Conservation (phyloP, 2,329 filamentous ascomycete genomes). For the Hyphodiscus sp. region DNA sequence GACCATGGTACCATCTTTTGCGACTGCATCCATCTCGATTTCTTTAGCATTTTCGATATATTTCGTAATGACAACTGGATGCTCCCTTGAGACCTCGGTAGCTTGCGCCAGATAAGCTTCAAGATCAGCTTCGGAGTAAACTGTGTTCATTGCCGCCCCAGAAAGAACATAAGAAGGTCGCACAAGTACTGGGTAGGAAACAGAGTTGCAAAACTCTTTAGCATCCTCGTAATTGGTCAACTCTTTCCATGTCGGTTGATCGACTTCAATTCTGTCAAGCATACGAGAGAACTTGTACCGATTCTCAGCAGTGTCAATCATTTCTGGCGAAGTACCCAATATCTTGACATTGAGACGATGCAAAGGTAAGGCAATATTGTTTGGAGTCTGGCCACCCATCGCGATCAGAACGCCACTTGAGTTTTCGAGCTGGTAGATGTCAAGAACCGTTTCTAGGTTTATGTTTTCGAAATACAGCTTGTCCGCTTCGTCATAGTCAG, state of each 20-base stretch:
- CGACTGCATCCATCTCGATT: constrained; percentile 99
- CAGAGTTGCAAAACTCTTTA: constrained; percentile 75
- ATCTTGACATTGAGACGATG: constrained; percentile 87
- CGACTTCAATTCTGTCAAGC: constrained; percentile 88
- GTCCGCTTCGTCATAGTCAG: constrained; percentile 93
- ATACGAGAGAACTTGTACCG: constrained; percentile 98
- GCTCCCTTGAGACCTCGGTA: constrained; percentile 85
- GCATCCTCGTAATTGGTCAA: constrained; percentile 92
- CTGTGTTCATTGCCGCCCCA: constrained; percentile 98
- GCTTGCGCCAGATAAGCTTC: constrained; percentile 86
- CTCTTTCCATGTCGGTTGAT: constrained; percentile 98
- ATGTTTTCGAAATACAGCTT: constrained; percentile 96
- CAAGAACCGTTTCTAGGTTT: constrained; percentile 79
- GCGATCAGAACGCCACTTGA: constrained; percentile 83
- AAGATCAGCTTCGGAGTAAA: constrained; percentile 91
- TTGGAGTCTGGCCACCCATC: constrained; percentile 96
- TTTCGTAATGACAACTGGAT: constrained; percentile 97
- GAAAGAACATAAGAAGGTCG: constrained; percentile 95
- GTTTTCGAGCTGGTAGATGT: constrained; percentile 85
- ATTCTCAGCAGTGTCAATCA: constrained; percentile 98
- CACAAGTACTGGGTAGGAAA: constrained; percentile 89
- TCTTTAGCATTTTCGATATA: constrained; percentile 99
- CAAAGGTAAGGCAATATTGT: constrained; percentile 91
- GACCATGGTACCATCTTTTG: constrained; percentile 79
- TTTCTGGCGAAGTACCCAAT: constrained; percentile 91